These are phyloP conservation scores for Pneumocystis murina DNA, from an alignment of 1,139 yeast species.

Conservation along the genomic window DNA sequence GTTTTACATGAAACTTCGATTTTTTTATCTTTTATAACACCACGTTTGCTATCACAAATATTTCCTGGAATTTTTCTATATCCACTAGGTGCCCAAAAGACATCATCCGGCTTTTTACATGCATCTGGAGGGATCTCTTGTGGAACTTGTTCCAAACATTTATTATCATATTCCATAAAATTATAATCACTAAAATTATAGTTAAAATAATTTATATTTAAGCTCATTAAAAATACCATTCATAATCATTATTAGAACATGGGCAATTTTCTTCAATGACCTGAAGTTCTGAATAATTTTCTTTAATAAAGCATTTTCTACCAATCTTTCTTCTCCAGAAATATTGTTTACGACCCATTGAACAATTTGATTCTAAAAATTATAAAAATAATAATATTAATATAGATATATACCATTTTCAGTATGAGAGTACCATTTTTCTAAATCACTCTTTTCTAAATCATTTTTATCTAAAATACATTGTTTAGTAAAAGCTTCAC, in stretches of 20 bases:
- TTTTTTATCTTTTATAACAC: slow-evolving; percentile 15
- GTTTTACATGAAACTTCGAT: slow-evolving; percentile 11
- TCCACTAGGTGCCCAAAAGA: slow-evolving; percentile 21
- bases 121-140: slow-evolving; percentile 11
- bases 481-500: slow-evolving; percentile 33
- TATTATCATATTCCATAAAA: slow-evolving; percentile 27
- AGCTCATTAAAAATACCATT: slow-evolving; percentile 53
- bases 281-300: slow-evolving; percentile 43
- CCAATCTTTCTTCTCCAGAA: slow-evolving; percentile 54
- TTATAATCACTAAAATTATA: slow-evolving; percentile 9
- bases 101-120: slow-evolving; percentile 23
- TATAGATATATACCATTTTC: slow-evolving; percentile 19
- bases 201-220: neutral
- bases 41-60: slow-evolving; percentile 26
- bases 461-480: slow-evolving; percentile 29
- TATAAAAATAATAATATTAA: neutral
- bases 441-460: slow-evolving; percentile 48
- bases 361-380: slow-evolving; percentile 37
- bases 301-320: slow-evolving; percentile 54
- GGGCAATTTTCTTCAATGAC: slow-evolving; percentile 45
- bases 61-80: slow-evolving; percentile 36
- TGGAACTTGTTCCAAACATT: slow-evolving; percentile 33
- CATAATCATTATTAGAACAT: slow-evolving; percentile 54
- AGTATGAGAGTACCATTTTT: slow-evolving; percentile 49
- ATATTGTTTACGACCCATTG: slow-evolving; percentile 58